Conservation (phyloP, 1,284 basidiomycete genomes). For the Ustilago xerochloae region DNA sequence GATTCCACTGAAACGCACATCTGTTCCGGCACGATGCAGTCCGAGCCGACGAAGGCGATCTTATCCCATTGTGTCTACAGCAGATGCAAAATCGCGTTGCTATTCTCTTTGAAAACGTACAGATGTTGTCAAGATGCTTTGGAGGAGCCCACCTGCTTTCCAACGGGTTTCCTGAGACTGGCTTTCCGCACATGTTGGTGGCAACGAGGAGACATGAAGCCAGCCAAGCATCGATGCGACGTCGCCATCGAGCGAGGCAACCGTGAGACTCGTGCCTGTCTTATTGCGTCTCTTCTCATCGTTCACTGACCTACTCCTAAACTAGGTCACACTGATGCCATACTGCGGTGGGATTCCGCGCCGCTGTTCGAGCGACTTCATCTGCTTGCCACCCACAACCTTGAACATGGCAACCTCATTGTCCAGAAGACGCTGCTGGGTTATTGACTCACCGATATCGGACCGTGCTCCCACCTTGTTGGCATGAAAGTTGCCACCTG, state of each 20-base stretch:
- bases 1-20: too few relatives aligned
- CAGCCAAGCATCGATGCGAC: not conserved
- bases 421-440: not conserved
- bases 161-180: constrained; percentile 1
- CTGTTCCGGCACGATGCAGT: too few relatives aligned
- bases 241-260: not conserved
- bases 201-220: constrained; percentile 3
- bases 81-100: too few relatives aligned
- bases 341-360: not conserved
- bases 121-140: too few relatives aligned
- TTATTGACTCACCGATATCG: not conserved
- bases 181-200: constrained; percentile 1
- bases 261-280: not conserved
- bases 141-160: too few relatives aligned
- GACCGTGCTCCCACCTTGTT: not conserved
- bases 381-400: not conserved
- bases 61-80: too few relatives aligned
- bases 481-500: too few relatives aligned
- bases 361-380: constrained; percentile 6
- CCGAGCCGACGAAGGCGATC: too few relatives aligned
- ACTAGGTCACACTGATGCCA: not conserved
- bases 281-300: not conserved
- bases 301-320: not conserved
- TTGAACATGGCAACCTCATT: not conserved
- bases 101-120: too few relatives aligned